A percentile compares a stretch with the other conserved stretches of the same genome.
These are phyloP conservation scores for Geosmithia morbida DNA, from an alignment of 2,329 filamentous ascomycete species.

Conservation along the genomic window DNA sequence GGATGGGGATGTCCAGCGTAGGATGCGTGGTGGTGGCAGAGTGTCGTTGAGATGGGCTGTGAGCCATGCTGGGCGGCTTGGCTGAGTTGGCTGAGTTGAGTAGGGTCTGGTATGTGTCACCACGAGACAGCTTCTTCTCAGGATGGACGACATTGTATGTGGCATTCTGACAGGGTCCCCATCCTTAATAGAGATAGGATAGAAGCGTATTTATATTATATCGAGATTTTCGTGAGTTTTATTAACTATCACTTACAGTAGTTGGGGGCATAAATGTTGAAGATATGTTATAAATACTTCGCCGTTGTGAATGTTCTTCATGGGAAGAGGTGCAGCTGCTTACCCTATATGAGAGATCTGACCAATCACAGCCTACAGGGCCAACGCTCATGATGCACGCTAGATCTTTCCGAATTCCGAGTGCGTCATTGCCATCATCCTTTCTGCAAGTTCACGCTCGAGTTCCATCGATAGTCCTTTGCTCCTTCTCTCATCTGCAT, in stretches of 20 bases:
- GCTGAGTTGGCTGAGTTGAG: background rate
- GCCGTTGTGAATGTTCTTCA: background rate
- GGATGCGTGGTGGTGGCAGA: conserved; percentile 16
- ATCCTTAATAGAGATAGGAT: too few relatives aligned
- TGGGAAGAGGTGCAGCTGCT: background rate
- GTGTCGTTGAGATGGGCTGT: conserved; percentile 11
- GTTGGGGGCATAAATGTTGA: too few relatives aligned
- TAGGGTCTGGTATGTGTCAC: background rate
- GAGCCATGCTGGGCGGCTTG: conserved; percentile 17
- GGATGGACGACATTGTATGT: too few relatives aligned
- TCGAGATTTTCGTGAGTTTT: too few relatives aligned
- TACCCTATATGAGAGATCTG: background rate
- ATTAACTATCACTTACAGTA: too few relatives aligned
- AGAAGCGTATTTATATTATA: too few relatives aligned
- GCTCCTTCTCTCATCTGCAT: background rate
- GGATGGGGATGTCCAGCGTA: conserved; percentile 14
- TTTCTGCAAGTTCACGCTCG: background rate
- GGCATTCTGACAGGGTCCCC: too few relatives aligned
- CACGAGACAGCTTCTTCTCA: too few relatives aligned
- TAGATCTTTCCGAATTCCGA: background rate
- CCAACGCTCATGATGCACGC: background rate
- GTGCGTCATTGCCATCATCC: background rate
- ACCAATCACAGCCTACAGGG: background rate
- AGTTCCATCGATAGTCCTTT: background rate
- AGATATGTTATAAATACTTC: too few relatives aligned